Conservation (phyloP, 2,329 filamentous ascomycete species). For the Paracorniculantispora psalliotae region DNA sequence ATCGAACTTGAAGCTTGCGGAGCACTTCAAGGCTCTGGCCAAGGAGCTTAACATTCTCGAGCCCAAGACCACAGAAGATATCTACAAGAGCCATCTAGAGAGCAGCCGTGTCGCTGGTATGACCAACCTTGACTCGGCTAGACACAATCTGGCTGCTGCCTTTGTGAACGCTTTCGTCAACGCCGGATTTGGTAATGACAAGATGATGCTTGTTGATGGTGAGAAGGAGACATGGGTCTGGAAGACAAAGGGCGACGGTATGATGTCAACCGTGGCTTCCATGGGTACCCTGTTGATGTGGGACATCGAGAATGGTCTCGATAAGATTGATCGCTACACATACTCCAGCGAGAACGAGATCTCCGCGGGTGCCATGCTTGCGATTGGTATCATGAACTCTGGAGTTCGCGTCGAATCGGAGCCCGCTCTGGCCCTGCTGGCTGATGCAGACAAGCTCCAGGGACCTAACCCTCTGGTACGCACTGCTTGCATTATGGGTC, state of each 20-base stretch:
- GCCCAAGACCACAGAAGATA: constrained; percentile 94
- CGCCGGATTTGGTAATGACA: constrained; percentile 90
- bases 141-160: constrained; percentile 90
- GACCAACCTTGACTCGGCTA: constrained; percentile 91
- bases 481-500: constrained; percentile 88
- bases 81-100: constrained; percentile 98
- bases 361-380: constrained; percentile 85
- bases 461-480: constrained; percentile 73
- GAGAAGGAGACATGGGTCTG: constrained; percentile 94
- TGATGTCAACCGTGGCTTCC: constrained; percentile 94
- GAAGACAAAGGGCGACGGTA: constrained; percentile 98
- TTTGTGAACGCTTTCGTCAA: constrained; percentile 98
- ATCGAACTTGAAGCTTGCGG: constrained; percentile 80
- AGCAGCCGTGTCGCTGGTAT: constrained; percentile 88
- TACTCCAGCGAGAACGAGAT: constrained; percentile 76
- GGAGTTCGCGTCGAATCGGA: constrained; percentile 87
- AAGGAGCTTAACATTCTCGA: constrained; percentile 97
- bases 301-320: constrained; percentile 87
- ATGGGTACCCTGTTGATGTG: constrained; percentile 86
- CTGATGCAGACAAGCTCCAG: constrained; percentile 73
- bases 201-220: constrained; percentile 91
- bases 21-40: constrained; percentile 88
- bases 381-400: constrained; percentile 92
- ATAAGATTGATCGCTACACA: constrained; percentile 92
- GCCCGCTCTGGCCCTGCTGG: constrained; percentile 80